Evolutionary conservation across 2,329 filamentous ascomycete species (phyloP), one percentile per base, ranked within the genome.

Genomic region (Cadophora sp.): DNA sequence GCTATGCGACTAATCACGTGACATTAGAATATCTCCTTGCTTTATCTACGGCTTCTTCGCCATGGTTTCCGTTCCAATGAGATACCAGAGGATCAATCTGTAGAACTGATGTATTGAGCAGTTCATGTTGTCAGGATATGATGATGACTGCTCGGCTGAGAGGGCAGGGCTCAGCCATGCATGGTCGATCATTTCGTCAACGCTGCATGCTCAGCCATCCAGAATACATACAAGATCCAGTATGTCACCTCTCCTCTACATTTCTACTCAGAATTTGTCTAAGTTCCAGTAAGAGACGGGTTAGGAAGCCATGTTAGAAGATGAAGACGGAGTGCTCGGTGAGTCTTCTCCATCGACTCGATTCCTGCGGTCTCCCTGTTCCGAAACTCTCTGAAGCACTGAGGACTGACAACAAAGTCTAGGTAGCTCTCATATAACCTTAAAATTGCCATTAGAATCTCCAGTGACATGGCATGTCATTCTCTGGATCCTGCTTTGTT

Each of bases 381-480:
- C n/a, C n/a, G n/a, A n/a, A n/a, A n/a, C n/a, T n/a, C n/a, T n/a
- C n/a, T n/a, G n/a, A n/a, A n/a, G n/a, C 8, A 9, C 37, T 43
- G 3, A 16, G 37, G 3, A 55, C 51, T 55, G 9, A 55, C 51
- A n/a, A n/a, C 8, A 14, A 5, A 55, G 19, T n/a, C 9, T 16
- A 55, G 51, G 8, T 19, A 55, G 26, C 27, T 31, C 14, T n/a
- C 12, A 22, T 6, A 19, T 6, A 3, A n/a, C 14, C 24, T 55
- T 27, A 7, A 2, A 26, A 16, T 14, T 31, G 4, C 12, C 27
- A 3, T 16, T 12, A 12, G 56, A 48, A 7, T 69, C 65, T 14
- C 62, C 62, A 26, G 66, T 68, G 19, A 59, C 67, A 62, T 73
- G 72, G 72, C 69, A 74, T 34, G 60, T 66, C n/a, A 62, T 68